Evolutionary conservation across 2,329 filamentous ascomycete genomes (phyloP).

Genomic region (Berkeleyomyces basicola): DNA sequence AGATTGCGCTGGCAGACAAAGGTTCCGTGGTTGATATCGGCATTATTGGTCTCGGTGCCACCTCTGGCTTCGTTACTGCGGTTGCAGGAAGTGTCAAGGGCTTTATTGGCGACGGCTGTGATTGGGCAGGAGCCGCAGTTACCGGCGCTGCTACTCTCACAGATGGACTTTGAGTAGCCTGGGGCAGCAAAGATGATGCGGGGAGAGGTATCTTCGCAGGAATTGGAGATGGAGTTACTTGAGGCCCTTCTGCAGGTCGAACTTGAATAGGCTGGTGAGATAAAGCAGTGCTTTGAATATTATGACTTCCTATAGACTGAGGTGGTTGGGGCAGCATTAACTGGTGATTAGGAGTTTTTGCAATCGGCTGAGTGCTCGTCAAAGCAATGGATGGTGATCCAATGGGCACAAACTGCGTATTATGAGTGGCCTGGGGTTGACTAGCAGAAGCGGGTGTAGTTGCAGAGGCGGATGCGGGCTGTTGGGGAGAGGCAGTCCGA

Average conservation of each 20-base stretch:
- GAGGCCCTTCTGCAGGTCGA: not conserved
- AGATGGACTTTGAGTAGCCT: not conserved
- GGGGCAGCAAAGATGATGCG: not conserved
- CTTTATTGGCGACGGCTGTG: not conserved
- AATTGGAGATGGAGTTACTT: not conserved
- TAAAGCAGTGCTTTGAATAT: not conserved
- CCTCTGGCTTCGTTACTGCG: not conserved
- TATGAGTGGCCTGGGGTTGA: not conserved
- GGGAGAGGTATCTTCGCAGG: not conserved
- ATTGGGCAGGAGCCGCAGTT: not conserved
- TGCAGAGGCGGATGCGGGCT: not conserved
- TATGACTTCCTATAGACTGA: not conserved
- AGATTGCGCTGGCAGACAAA: constrained; percentile 11
- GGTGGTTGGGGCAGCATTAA: constrained; percentile 4
- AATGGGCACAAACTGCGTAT: not conserved
- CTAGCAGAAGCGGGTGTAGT: not conserved
- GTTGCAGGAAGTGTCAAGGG: not conserved
- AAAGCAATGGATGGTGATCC: not conserved
- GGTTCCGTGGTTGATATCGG: constrained; percentile 7
- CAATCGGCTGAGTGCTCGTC: not conserved
- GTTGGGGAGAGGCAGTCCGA: not conserved
- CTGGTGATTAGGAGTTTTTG: constrained; percentile 3
- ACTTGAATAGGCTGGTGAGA: not conserved
- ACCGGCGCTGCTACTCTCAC: not conserved
- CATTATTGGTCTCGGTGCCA: not conserved